These are phyloP conservation scores for Sindora glabra DNA, from an alignment of 306 rosid species.

Conservation along the genomic window DNA sequence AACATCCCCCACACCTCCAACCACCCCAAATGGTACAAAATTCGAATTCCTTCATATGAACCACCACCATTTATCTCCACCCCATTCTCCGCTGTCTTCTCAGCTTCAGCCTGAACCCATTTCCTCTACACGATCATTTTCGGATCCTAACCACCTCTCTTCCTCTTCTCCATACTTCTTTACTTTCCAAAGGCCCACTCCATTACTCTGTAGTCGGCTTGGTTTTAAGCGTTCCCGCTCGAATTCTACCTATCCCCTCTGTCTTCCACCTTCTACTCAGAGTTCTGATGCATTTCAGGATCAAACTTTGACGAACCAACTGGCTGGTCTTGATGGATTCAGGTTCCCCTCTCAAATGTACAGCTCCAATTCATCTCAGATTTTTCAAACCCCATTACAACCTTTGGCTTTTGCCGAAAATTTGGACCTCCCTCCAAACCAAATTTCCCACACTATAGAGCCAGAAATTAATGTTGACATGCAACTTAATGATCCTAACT, in stretches of 20 bases:
- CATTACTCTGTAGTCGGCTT: constrained; percentile 23
- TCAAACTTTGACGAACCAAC: neutral
- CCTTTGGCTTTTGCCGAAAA: constrained; percentile 5
- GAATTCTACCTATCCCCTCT: constrained; percentile 2
- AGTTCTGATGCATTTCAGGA: neutral
- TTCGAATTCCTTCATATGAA: too few species aligned
- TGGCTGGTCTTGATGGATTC: constrained; percentile 6
- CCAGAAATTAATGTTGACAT: constrained; percentile 10
- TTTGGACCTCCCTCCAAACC: too few species aligned
- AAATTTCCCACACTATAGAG: too few species aligned
- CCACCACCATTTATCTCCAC: too few species aligned
- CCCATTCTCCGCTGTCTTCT: too few species aligned
- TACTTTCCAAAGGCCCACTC: constrained; percentile 36
- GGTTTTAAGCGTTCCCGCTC: constrained; percentile 25
- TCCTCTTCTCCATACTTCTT: constrained; percentile 15
- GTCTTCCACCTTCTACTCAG: neutral
- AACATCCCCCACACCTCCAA: too few species aligned
- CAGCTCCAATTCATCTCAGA: constrained; percentile 10
- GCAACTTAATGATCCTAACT: neutral
- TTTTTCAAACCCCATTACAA: constrained; percentile 21
- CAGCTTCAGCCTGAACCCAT: too few species aligned
- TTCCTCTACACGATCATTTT: too few species aligned
- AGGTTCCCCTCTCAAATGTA: constrained; percentile 20
- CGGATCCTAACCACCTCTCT: too few species aligned
- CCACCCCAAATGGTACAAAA: too few species aligned